Base-by-base conservation (phyloP, 345 rosid species). In the Heritiera littoralis region DNA sequence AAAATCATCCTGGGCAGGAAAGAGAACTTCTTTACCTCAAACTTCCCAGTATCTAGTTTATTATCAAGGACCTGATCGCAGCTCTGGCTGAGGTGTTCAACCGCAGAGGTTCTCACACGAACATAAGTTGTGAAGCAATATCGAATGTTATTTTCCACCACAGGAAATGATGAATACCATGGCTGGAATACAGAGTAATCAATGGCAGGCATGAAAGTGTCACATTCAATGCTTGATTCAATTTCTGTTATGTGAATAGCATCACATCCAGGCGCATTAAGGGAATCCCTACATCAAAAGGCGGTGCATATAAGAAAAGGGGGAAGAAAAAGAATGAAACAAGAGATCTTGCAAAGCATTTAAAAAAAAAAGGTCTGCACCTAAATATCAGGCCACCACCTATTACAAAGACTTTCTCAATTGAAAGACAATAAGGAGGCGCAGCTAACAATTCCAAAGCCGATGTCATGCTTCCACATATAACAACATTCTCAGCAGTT, bases 181-280 rank as follows among this genome's bases (percentile, higher is more conserved):
- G 98, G 98, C 76, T 89, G 94, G 86, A 89, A 97, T 14, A 84
- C 81, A 71, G 94, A 88, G 48, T 83, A 75, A 86, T 92, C 93
- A 77, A 97, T 75, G 7, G 81, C n/a, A 12, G 99, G 94, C 69
- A 97, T 89, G 85, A 90, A 94, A 46, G 98, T 94, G 86, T 97
- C 98, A 79, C 98, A 94, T 5, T 92, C 96, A 76, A 93, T 63
- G 84, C 78, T 86, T 54, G 86, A 81, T 84, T 93, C 88, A 79
- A 97, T 91, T 86, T 94, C 98, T 9, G 98, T 94, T 41, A 93
- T 73, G 83, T 97, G 98, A 66, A 93, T 87, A 67, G 96, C 98
- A 81, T 94, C 96, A 79, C 99, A 97, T 74, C 82, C 88, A 63
- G 93, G 88, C 0, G 85, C 89, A 85, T 94, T 93, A 76, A 97